A percentile compares a stretch with the other conserved stretches of the same genome.
These are phyloP conservation scores for Ganoderma lucidum DNA, from an alignment of 1,284 basidiomycete species.

Conservation along the genomic window DNA sequence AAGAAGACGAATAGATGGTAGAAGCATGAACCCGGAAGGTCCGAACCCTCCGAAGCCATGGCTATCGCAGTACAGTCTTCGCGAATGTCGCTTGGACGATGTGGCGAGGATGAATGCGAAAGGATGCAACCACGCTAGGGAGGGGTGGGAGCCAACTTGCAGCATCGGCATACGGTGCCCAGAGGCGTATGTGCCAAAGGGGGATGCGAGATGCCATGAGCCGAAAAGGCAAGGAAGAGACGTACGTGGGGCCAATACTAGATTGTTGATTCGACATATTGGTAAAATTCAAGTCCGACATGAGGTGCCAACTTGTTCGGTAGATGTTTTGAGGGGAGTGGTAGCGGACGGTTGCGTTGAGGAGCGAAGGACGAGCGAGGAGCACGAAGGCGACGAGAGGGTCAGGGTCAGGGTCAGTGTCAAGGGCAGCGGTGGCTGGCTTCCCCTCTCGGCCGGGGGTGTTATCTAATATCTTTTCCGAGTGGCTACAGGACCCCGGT, in stretches of 20 bases:
- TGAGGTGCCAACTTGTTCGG: slow-evolving; percentile 77
- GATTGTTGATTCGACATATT: slow-evolving; percentile 78
- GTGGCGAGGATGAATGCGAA: not conserved
- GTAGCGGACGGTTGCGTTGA: slow-evolving; percentile 5
- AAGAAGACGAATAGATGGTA: not conserved
- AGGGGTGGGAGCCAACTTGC: not conserved
- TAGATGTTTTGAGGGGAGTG: slow-evolving; percentile 12
- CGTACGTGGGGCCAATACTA: slow-evolving; percentile 91
- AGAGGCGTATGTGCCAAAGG: not conserved
- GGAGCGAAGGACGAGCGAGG: slow-evolving; percentile 11
- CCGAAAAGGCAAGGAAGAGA: slow-evolving; percentile 35
- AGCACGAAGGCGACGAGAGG: slow-evolving; percentile 17
- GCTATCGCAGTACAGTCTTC: not conserved
- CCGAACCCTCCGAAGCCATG: not conserved
- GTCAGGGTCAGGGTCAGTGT: slow-evolving; percentile 15
- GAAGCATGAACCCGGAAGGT: not conserved
- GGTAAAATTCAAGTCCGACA: slow-evolving; percentile 73
- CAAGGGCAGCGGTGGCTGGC: slow-evolving; percentile 14
- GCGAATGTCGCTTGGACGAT: not conserved
- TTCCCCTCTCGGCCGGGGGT: slow-evolving; percentile 1
- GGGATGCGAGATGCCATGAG: not conserved
- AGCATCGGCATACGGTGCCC: not conserved
- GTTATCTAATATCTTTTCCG: slow-evolving; percentile 18
- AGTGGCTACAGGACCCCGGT: slow-evolving; percentile 10
- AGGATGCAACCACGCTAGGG: not conserved